A percentile compares a stretch with the other conserved stretches of the same genome.
Evolutionary conservation across 192 early-diverging fungal species (phyloP).

Genomic region (Coemansia asiatica): DNA sequence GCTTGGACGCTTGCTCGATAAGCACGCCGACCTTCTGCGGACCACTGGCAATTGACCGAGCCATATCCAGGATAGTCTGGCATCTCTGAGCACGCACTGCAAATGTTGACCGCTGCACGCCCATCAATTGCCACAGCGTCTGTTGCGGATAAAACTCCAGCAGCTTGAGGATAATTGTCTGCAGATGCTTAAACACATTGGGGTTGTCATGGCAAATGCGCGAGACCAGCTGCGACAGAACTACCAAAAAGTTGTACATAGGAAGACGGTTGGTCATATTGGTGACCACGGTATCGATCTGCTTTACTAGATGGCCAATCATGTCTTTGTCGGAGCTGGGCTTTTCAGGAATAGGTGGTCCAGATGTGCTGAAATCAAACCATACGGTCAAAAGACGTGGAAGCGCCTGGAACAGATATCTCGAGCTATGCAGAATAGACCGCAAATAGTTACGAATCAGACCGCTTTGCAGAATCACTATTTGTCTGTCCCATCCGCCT

Average conservation of each 20-base stretch:
- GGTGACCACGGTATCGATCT: constrained; percentile 55
- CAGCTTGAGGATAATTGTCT: constrained; percentile 68
- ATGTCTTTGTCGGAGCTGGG: constrained; percentile 47
- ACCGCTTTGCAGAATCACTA: constrained; percentile 47
- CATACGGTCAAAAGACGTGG: constrained; percentile 84
- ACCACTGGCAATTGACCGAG: constrained; percentile 25
- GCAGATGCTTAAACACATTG: constrained; percentile 65
- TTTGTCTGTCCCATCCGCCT: constrained; percentile 22
- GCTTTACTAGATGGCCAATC: constrained; percentile 49
- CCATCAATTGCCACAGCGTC: constrained; percentile 83
- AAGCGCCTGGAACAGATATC: constrained; percentile 82
- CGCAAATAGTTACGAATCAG: constrained; percentile 48
- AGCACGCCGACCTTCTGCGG: constrained; percentile 34
- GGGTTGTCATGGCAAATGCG: constrained; percentile 75
- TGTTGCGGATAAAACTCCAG: constrained; percentile 78
- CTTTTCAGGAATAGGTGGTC: constrained; percentile 9
- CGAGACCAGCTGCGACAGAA: constrained; percentile 85
- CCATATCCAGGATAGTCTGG: constrained; percentile 67
- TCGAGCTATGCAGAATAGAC: constrained; percentile 65
- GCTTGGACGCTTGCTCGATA: constrained; percentile 60
- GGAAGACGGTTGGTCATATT: constrained; percentile 63
- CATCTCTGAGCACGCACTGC: constrained; percentile 63
- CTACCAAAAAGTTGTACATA: constrained; percentile 72
- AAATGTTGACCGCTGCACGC: constrained; percentile 69
- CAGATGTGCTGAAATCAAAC: constrained; percentile 68